A percentile compares a stretch with the other conserved stretches of the same genome.
Conservation (phyloP, 208 protist species). For the Trichomonas tenax region DNA sequence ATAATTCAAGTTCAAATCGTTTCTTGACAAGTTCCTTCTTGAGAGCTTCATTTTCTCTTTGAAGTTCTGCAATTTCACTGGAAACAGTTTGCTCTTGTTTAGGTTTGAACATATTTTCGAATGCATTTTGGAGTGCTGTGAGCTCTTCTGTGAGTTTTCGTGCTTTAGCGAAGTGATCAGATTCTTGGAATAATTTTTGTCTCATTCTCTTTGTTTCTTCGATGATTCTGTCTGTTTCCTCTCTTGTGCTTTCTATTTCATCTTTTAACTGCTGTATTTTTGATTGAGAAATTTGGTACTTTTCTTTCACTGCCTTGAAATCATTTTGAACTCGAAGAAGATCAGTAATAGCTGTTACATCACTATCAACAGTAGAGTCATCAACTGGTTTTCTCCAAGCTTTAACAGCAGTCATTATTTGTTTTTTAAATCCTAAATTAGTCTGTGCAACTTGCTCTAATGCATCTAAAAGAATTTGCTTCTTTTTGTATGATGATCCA, state of each 20-base stretch:
- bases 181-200: neutral
- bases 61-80: neutral
- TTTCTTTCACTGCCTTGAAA: neutral
- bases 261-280: neutral
- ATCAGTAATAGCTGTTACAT: neutral
- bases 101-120: neutral
- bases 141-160: neutral
- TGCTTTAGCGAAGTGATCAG: neutral
- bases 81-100: neutral
- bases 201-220: neutral
- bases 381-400: neutral
- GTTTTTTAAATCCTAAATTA: neutral
- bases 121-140: neutral
- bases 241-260: neutral
- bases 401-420: neutral
- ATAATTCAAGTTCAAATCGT: neutral
- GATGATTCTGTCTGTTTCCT: neutral
- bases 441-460: neutral
- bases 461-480: neutral
- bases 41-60: neutral
- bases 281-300: neutral
- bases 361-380: neutral
- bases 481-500: neutral
- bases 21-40: neutral
- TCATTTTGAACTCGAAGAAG: neutral